A percentile compares a stretch with the other conserved stretches of the same genome.
phyloP scores from a whole-genome alignment of 1,139 yeast species.

The Hyphopichia burtonii region DNA sequence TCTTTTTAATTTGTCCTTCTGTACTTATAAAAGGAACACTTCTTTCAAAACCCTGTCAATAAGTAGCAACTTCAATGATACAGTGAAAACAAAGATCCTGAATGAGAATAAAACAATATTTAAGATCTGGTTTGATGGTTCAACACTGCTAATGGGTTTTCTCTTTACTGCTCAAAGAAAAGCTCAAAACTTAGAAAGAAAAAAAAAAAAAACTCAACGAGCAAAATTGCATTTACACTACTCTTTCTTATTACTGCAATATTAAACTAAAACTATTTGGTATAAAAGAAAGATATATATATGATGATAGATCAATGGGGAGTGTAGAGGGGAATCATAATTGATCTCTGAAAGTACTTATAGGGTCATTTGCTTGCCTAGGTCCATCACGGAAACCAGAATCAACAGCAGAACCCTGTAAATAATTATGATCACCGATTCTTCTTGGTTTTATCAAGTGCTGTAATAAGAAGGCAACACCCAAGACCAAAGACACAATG shows the following conservation, averaged over 20 bases:
- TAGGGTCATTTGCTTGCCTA: slow-evolving; percentile 7
- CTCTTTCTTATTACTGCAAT: neutral
- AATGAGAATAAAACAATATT: too few relatives aligned
- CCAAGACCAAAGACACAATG: slow-evolving; percentile 47
- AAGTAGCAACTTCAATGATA: too few relatives aligned
- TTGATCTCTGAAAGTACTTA: slow-evolving; percentile 25
- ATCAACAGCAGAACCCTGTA: slow-evolving; percentile 21
- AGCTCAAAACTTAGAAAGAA: neutral
- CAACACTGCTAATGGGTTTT: neutral
- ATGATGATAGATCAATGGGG: too few relatives aligned
- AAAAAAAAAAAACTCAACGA: neutral
- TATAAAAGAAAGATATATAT: too few relatives aligned
- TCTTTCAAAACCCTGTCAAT: too few relatives aligned
- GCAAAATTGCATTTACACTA: slow-evolving; percentile 1
- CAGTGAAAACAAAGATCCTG: too few relatives aligned
- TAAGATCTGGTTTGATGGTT: neutral
- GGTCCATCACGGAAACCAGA: slow-evolving; percentile 8
- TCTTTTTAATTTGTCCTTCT: too few relatives aligned
- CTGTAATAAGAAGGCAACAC: slow-evolving; percentile 44
- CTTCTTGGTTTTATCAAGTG: slow-evolving; percentile 48
- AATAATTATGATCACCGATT: slow-evolving; percentile 45
- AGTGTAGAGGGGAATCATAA: slow-evolving; percentile 13
- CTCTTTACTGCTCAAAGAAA: neutral
- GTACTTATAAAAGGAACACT: too few relatives aligned
- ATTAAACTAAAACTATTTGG: neutral